A percentile compares a stretch with the other conserved stretches of the same genome.
Evolutionary conservation across 495 filamentous ascomycete genomes (phyloP).

Genomic region (Hypoxylon crocopeplum): DNA sequence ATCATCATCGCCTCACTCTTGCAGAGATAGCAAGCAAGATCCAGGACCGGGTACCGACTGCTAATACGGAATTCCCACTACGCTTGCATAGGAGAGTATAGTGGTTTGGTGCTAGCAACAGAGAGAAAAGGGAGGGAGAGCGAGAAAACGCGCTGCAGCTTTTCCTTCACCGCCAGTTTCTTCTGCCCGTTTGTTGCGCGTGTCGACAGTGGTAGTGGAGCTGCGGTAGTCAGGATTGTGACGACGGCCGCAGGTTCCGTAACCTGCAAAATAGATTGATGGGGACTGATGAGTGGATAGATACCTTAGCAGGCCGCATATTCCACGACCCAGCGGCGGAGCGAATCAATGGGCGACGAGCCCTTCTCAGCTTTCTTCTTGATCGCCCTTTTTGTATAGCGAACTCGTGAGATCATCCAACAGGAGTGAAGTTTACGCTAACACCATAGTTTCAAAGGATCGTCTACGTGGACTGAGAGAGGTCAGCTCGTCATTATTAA

Average conservation of each 20-base stretch:
- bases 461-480: slow-evolving; percentile 11
- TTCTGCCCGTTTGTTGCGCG: slow-evolving; percentile 29
- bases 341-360: not conserved
- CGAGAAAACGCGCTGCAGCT: not conserved
- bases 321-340: slow-evolving; percentile 16
- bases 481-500: slow-evolving; percentile 34
- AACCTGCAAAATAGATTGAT: slow-evolving; percentile 34
- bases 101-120: slow-evolving; percentile 4
- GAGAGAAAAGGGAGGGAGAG: slow-evolving; percentile 4
- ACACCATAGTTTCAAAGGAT: slow-evolving; percentile 2
- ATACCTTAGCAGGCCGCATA: slow-evolving; percentile 24
- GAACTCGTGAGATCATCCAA: slow-evolving; percentile 15
- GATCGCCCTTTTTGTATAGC: not conserved
- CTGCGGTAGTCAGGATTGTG: slow-evolving; percentile 28
- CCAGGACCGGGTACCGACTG: slow-evolving; percentile 12
- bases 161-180: slow-evolving; percentile 34
- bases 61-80: slow-evolving; percentile 1
- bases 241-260: slow-evolving; percentile 34
- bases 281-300: slow-evolving; percentile 25
- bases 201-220: slow-evolving; percentile 32
- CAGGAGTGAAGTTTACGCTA: slow-evolving; percentile 1
- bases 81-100: not conserved
- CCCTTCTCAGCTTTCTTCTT: slow-evolving; percentile 1
- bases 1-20: slow-evolving; percentile 4
- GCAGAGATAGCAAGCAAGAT: not conserved